A percentile compares a stretch with the other conserved stretches of the same genome.
phyloP scores from a whole-genome alignment of 2,329 filamentous ascomycete genomes.

The Alternaria hordeiaustralica region DNA sequence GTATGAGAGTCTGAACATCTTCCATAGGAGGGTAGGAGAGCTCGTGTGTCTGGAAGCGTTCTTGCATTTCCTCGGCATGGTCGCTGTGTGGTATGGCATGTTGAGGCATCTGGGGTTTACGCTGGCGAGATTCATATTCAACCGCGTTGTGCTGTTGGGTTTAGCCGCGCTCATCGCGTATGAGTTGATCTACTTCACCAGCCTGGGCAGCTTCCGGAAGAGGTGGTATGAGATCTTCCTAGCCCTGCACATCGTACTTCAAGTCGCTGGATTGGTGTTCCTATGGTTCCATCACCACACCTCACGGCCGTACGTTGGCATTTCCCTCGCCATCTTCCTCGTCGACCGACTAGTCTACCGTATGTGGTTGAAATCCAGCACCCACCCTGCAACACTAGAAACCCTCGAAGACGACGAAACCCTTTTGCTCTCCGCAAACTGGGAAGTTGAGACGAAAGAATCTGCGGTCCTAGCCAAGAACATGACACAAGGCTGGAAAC shows the following conservation, averaged over 20 bases:
- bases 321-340: slow-evolving; percentile 63
- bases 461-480: slow-evolving; percentile 33
- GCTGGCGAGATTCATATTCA: slow-evolving; percentile 59
- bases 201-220: slow-evolving; percentile 64
- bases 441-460: slow-evolving; percentile 39
- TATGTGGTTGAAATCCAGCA: slow-evolving; percentile 59
- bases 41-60: slow-evolving; percentile 65
- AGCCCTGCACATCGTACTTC: slow-evolving; percentile 63
- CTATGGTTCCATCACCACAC: slow-evolving; percentile 66
- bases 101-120: slow-evolving; percentile 59
- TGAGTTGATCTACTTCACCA: slow-evolving; percentile 67
- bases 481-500: slow-evolving; percentile 62
- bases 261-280: slow-evolving; percentile 61
- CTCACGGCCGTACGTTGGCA: slow-evolving; percentile 60
- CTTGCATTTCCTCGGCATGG: slow-evolving; percentile 63
- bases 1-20: slow-evolving; percentile 70
- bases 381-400: slow-evolving; percentile 57
- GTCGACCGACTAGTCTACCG: slow-evolving; percentile 66
- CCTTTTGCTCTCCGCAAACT: slow-evolving; percentile 56
- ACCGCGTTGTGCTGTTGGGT: slow-evolving; percentile 61
- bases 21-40: slow-evolving; percentile 69
- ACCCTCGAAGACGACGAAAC: slow-evolving; percentile 66
- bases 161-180: slow-evolving; percentile 64
- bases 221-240: slow-evolving; percentile 70
- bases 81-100: slow-evolving; percentile 61